Base-by-base conservation (phyloP, 257 asterid genomes). In the Mentha longifolia region DNA sequence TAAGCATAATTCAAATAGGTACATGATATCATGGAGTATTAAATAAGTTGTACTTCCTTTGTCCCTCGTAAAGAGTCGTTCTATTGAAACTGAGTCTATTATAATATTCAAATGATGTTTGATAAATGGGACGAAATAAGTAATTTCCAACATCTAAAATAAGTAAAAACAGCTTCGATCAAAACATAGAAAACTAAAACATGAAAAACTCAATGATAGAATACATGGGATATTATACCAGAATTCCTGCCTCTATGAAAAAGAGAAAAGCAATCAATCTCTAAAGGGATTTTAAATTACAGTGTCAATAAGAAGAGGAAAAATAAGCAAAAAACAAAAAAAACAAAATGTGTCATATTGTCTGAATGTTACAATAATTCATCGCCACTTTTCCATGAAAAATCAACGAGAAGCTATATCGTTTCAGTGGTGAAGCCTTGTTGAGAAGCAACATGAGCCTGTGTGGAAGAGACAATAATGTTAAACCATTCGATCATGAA, bases 361-460 rank as follows among this genome's bases (percentile, higher is more conserved):
- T 73, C 59, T 28, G 3, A 39, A 5, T 37, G 30, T 14, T 62
- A 61, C 56, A 37, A 25, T 6, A 22, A 7, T 43, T 67, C 42
- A 51, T 16, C 37, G 51, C 62, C 19, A 51, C 3, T 58, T 60
- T 42, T 66, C 58, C 58, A 50, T 6, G 72, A 58, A n/a, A n/a
- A 51, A 63, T 62, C 30, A 52, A 61, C 17, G 15, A 42, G 9
- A 52, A 28, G 46, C 57, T 52, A 43, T 16, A 4, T 12, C 3
- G 19, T 16, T 45, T 31, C 7, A 11, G n/a, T 10, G 22, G 22
- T 25, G 61, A 33, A 17, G 41, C 62, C 20, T 43, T 10, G 33
- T 28, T n/a, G 20, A 35, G 20, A 7, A 10, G n/a, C 45, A 47
- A 25, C 62, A 43, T 14, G 42, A 56, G 68, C 65, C 75, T 73